These are phyloP conservation scores for Tetracladium setigerum DNA, from an alignment of 495 filamentous ascomycete species.

Conservation along the genomic window DNA sequence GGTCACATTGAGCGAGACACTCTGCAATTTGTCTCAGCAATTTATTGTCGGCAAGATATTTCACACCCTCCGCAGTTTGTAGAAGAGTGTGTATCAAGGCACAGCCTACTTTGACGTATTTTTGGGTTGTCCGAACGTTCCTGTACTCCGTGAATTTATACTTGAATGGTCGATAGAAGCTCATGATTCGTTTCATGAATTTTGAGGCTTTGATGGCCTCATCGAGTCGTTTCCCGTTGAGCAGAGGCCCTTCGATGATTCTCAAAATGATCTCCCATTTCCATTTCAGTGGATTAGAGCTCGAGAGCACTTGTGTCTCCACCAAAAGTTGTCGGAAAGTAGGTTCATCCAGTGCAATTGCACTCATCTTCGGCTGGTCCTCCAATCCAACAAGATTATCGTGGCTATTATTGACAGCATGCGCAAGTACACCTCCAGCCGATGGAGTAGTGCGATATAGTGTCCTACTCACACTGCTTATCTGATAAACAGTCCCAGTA, in stretches of 20 bases:
- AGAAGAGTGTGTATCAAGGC: constrained; percentile 78
- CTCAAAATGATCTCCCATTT: constrained; percentile 88
- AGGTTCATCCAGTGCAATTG: constrained; percentile 75
- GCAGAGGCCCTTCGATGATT: constrained; percentile 87
- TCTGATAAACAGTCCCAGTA: constrained; percentile 86
- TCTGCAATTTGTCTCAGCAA: constrained; percentile 88
- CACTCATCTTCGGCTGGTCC: constrained; percentile 65
- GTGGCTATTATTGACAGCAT: constrained; percentile 31
- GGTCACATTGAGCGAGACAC: constrained; percentile 87
- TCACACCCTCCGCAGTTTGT: constrained; percentile 73
- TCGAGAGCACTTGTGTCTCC: constrained; percentile 79
- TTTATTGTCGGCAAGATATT: constrained; percentile 86
- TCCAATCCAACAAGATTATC: constrained; percentile 28
- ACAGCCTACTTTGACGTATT: constrained; percentile 86
- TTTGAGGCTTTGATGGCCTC: constrained; percentile 93
- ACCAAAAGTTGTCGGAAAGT: constrained; percentile 79
- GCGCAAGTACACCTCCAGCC: constrained; percentile 28
- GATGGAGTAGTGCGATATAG: constrained; percentile 67
- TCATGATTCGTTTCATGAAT: constrained; percentile 88
- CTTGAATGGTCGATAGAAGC: constrained; percentile 95
- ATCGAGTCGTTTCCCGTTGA: constrained; percentile 85
- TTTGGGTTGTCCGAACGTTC: constrained; percentile 87
- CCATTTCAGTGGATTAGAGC: constrained; percentile 87
- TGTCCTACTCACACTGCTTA: constrained; percentile 93
- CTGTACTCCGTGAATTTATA: constrained; percentile 81